Evolutionary conservation across 306 rosid genomes (phyloP), one percentile per base, ranked within the genome.

Genomic region (Dicorynia guianensis): DNA sequence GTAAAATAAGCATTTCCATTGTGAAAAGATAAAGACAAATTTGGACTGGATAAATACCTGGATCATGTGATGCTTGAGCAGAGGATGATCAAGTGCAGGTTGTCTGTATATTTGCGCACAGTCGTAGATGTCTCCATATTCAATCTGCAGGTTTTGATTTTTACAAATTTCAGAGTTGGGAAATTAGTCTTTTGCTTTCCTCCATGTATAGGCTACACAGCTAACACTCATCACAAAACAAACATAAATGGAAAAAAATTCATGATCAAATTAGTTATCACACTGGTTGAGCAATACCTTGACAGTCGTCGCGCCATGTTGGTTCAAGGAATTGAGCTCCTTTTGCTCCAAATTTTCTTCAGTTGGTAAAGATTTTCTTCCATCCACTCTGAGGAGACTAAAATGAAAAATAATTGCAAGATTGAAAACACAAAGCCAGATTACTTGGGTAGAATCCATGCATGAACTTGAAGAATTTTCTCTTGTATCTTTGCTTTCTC

Each of bases 91-190:
- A 56, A 72, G 1, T 6, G 67, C 67, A 4, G 76, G 67, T 11
- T 72, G 76, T 34, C 58, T 58, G 76, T 72, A 72, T 25, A 72
- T 33, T 4, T 72, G 46, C 56, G 58, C 76, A 40, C 76, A 72
- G 46, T 72, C 56, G 34, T 72, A 72, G 44, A 72, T 44, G 46
- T 72, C 67, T 72, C 76, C 76, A 44, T 72, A 34, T 33, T 58
- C 7, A 30, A 48, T 58, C 59, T 58, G 68, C 57, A 67, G 14
- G 15, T 25, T 65, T 44, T 43, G 18, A 34, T 43, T 47, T 25
- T 2, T 14, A 30, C 11, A 66, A 25, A 25, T 64, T 12, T 5
- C 8, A 19, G 6, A 55, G 11, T 5, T 55, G 19, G 10, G 15
- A 53, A 13, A 38, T 38, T 38, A 38, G 42, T 38, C 5, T 38